A percentile compares a stretch with the other conserved stretches of the same genome.
Evolutionary conservation across 140 eudicot species (phyloP).

Genomic region (Oenanthe javanica): DNA sequence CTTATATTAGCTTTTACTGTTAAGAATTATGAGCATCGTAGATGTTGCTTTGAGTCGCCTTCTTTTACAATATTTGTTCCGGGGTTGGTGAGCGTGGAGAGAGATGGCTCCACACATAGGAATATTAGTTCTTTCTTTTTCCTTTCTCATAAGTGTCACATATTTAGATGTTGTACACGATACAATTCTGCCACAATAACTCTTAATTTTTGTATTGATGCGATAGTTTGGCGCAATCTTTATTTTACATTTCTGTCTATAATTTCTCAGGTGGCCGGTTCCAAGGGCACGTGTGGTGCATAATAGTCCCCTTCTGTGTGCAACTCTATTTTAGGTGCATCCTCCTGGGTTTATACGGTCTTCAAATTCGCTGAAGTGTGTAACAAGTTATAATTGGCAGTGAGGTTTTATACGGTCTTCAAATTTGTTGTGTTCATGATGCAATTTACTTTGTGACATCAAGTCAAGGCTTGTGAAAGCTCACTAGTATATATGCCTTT

Average conservation of each 20-base stretch:
- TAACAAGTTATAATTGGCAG: background rate
- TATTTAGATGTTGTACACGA: background rate
- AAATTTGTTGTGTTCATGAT: too few relatives aligned
- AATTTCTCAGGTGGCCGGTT: background rate
- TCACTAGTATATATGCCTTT: background rate
- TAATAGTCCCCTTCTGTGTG: background rate
- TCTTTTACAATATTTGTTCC: background rate
- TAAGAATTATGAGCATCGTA: background rate
- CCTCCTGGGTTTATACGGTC: background rate
- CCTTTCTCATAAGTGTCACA: too few relatives aligned
- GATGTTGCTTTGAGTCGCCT: background rate
- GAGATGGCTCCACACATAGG: background rate
- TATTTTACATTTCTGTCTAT: background rate
- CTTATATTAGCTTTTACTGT: background rate
- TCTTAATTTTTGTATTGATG: background rate
- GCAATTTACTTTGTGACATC: too few relatives aligned
- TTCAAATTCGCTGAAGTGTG: background rate
- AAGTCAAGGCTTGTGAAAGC: too few relatives aligned
- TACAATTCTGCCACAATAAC: background rate
- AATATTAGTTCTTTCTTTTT: background rate
- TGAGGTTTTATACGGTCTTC: background rate
- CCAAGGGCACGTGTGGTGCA: background rate
- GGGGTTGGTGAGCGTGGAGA: background rate
- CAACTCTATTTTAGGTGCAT: background rate
- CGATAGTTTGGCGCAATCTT: background rate